phyloP scores from a whole-genome alignment of 2,329 filamentous ascomycete genomes.

The Aspergillus floridensis region DNA sequence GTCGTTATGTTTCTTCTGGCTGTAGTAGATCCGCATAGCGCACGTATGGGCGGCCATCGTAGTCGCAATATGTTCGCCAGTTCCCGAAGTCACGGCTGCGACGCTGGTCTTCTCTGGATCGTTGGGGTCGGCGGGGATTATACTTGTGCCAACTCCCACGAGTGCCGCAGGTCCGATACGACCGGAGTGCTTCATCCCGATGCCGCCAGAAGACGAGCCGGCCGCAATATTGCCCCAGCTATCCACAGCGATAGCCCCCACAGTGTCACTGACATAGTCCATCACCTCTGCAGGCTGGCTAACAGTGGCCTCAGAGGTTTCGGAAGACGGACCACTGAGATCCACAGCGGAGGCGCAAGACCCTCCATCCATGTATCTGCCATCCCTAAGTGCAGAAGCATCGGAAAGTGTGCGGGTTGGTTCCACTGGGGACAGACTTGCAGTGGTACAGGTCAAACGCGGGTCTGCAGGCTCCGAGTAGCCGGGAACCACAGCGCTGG shows the following conservation, averaged over 20 bases:
- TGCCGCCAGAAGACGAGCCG: conserved; percentile 92
- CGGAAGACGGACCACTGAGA: background rate
- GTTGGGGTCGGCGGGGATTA: conserved; percentile 71
- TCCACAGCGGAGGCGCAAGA: background rate
- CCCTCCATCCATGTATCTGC: conserved; percentile 9
- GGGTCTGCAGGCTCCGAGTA: background rate
- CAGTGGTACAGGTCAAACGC: background rate
- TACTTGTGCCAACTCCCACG: conserved; percentile 84
- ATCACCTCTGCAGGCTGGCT: background rate
- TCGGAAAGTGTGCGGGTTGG: background rate
- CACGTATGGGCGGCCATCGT: conserved; percentile 86
- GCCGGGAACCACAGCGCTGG: background rate
- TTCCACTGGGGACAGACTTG: conserved; percentile 1
- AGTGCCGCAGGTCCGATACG: conserved; percentile 89
- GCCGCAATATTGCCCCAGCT: conserved; percentile 82
- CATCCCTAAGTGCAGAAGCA: conserved; percentile 2
- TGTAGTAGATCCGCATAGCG: conserved; percentile 78
- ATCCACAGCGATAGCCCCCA: conserved; percentile 93
- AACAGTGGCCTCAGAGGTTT: background rate
- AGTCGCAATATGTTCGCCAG: conserved; percentile 96
- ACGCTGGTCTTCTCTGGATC: conserved; percentile 70
- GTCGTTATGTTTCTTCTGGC: conserved; percentile 57
- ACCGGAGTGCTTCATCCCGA: conserved; percentile 96
- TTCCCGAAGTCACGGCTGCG: conserved; percentile 86
- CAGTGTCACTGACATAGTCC: conserved; percentile 75